phyloP scores from a whole-genome alignment of 257 asterid species.

The Ilex aquifolium region DNA sequence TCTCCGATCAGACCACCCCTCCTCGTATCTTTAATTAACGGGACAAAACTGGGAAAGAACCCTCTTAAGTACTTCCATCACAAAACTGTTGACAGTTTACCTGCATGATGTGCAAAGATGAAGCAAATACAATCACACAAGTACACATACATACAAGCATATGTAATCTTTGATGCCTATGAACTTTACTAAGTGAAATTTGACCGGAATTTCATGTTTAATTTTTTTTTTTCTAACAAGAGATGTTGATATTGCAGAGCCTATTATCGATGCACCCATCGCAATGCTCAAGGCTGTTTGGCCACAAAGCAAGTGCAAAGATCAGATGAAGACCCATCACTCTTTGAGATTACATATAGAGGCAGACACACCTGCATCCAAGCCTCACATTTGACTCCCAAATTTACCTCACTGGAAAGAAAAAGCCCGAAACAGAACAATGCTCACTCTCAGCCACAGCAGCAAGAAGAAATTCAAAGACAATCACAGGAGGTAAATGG shows the following conservation, averaged over 20 bases:
- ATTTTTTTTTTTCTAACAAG: too few relatives aligned
- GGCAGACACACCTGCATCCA: constrained; percentile 63
- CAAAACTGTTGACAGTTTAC: too few relatives aligned
- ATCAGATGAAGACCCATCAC: constrained; percentile 42
- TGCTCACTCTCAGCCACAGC: constrained; percentile 5
- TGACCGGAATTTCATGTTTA: too few relatives aligned
- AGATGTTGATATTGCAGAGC: constrained; percentile 38
- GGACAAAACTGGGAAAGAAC: too few relatives aligned
- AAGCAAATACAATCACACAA: too few relatives aligned
- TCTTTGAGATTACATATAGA: constrained; percentile 51
- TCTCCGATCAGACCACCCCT: too few relatives aligned
- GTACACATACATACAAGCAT: too few relatives aligned
- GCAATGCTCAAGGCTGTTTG: constrained; percentile 63
- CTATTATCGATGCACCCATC: constrained; percentile 80
- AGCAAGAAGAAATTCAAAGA: constrained; percentile 13
- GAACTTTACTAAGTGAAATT: too few relatives aligned
- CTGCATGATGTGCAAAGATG: too few relatives aligned
- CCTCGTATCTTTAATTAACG: too few relatives aligned
- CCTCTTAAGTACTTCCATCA: too few relatives aligned
- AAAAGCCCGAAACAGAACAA: constrained; percentile 24
- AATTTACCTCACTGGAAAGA: background rate
- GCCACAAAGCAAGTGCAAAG: constrained; percentile 82
- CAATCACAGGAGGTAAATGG: constrained; percentile 3
- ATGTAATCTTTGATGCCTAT: too few relatives aligned
- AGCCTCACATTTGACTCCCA: background rate